phyloP scores from a whole-genome alignment of 306 rosid species.

The Calophaca sinica region DNA sequence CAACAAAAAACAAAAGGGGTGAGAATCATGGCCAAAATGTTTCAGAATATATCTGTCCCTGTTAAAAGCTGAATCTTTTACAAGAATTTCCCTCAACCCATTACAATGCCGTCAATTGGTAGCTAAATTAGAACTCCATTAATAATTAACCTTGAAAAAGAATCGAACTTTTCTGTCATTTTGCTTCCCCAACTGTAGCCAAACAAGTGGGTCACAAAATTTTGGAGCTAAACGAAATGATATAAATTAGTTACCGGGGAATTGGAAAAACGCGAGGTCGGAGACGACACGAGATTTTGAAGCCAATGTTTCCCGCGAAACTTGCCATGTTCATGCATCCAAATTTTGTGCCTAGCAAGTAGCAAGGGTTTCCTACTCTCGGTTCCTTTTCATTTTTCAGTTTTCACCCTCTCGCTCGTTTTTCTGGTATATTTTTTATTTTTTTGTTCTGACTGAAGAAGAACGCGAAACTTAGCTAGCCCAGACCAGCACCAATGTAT shows the following conservation, averaged over 20 bases:
- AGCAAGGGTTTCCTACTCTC: slow-evolving; percentile 24
- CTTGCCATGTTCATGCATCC: slow-evolving; percentile 53
- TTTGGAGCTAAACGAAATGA: not conserved
- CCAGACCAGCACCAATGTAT: too few relatives aligned
- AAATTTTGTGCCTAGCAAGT: not conserved
- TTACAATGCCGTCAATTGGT: slow-evolving; percentile 26
- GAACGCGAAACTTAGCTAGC: too few relatives aligned
- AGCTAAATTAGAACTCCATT: slow-evolving; percentile 32
- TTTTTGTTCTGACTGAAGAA: too few relatives aligned
- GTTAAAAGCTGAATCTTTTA: slow-evolving; percentile 24
- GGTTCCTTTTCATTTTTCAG: not conserved
- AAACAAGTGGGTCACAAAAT: slow-evolving; percentile 40
- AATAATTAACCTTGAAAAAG: slow-evolving; percentile 31
- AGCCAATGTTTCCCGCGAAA: slow-evolving; percentile 57
- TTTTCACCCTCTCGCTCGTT: not conserved
- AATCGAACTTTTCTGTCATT: slow-evolving; percentile 1
- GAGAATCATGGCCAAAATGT: slow-evolving; percentile 38
- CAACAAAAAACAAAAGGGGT: not conserved
- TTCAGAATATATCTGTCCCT: slow-evolving; percentile 21
- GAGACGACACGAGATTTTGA: slow-evolving; percentile 58
- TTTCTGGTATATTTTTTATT: not conserved
- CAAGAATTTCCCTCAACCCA: slow-evolving; percentile 32
- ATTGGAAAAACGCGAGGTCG: slow-evolving; percentile 46
- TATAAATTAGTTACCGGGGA: slow-evolving; percentile 57
- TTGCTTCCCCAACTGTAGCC: slow-evolving; percentile 24